These are phyloP conservation scores for Fonsecaea nubica DNA, from an alignment of 2,329 filamentous ascomycete species.

Conservation along the genomic window DNA sequence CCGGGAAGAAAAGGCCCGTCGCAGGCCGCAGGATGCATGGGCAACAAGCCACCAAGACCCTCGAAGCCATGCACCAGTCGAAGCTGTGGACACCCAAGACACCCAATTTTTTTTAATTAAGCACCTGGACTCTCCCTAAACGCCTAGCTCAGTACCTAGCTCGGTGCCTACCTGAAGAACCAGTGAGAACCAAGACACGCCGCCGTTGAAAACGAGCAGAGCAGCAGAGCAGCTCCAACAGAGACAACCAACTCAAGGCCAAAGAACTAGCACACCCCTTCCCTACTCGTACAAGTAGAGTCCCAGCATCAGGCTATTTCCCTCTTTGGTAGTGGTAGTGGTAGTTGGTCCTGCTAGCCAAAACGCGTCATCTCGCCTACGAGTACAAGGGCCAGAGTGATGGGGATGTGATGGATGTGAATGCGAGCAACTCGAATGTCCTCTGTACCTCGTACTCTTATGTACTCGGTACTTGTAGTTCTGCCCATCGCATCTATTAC, in stretches of 20 bases:
- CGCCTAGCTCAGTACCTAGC: not conserved
- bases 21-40: conserved; percentile 2
- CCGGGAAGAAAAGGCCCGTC: conserved; percentile 14
- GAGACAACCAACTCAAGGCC: too few relatives aligned
- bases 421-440: too few relatives aligned
- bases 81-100: not conserved
- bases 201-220: not conserved
- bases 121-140: not conserved
- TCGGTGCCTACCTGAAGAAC: not conserved
- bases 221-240: not conserved
- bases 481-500: not conserved
- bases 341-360: not conserved
- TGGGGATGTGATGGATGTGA: not conserved
- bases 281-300: not conserved
- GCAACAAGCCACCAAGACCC: not conserved
- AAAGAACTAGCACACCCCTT: not conserved
- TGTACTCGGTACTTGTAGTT: not conserved
- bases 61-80: not conserved
- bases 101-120: not conserved
- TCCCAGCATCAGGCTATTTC: not conserved
- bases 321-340: not conserved
- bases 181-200: not conserved
- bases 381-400: not conserved
- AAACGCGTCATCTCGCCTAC: conserved; percentile 7
- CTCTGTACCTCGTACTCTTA: too few relatives aligned